A percentile compares a stretch with the other conserved stretches of the same genome.
Evolutionary conservation across 1,284 basidiomycete genomes (phyloP).

Genomic region (Afroboletus lepidellus): DNA sequence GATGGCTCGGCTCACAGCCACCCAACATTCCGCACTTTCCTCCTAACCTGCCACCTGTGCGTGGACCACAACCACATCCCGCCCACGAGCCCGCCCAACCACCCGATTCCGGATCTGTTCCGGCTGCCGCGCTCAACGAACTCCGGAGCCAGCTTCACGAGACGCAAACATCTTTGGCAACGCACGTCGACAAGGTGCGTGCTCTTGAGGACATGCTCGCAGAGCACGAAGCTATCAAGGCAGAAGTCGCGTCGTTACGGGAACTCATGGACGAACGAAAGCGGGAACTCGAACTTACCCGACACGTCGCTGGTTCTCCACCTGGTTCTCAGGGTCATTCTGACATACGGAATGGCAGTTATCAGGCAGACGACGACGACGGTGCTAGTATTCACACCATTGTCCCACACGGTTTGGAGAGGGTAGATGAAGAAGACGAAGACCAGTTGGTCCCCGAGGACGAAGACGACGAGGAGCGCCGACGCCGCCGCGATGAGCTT

Average conservation of each 20-base stretch:
- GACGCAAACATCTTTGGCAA: slow-evolving; percentile 78
- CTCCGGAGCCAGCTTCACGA: slow-evolving; percentile 85
- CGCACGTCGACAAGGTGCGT: slow-evolving; percentile 84
- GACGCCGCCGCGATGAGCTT: slow-evolving; percentile 54
- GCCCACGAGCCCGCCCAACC: slow-evolving; percentile 25
- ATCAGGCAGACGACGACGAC: slow-evolving; percentile 59
- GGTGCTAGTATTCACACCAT: slow-evolving; percentile 61
- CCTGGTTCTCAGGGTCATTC: slow-evolving; percentile 33
- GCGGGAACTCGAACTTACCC: slow-evolving; percentile 28
- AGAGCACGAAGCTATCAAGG: slow-evolving; percentile 85
- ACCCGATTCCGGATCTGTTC: slow-evolving; percentile 24
- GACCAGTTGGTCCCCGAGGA: slow-evolving; percentile 49
- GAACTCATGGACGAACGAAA: slow-evolving; percentile 67
- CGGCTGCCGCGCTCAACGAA: slow-evolving; percentile 32
- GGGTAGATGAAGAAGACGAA: slow-evolving; percentile 75
- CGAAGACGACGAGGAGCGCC: slow-evolving; percentile 45
- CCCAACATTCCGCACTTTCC: slow-evolving; percentile 60
- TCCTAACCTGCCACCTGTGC: slow-evolving; percentile 61
- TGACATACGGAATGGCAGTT: slow-evolving; percentile 15
- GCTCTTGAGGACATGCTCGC: slow-evolving; percentile 80
- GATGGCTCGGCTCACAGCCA: slow-evolving; percentile 42
- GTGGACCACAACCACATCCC: slow-evolving; percentile 52
- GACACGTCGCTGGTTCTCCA: slow-evolving; percentile 23
- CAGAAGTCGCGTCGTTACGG: slow-evolving; percentile 72
- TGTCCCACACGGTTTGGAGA: slow-evolving; percentile 65